These are phyloP conservation scores for Acacia pycnantha DNA, from an alignment of 331 rosid genomes.

Conservation along the genomic window DNA sequence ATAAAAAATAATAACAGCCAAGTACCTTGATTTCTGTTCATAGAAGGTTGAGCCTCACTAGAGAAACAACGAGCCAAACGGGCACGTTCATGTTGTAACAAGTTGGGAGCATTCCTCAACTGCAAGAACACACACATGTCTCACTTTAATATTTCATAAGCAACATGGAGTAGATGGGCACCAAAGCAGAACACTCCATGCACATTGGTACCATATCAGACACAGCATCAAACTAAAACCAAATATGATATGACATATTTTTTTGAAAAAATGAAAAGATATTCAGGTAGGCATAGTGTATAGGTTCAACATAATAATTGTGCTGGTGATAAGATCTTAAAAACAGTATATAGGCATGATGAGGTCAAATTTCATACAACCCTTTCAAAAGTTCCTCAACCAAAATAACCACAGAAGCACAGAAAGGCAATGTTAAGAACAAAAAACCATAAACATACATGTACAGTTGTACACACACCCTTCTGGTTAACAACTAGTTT, in stretches of 20 bases:
- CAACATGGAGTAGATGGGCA: neutral
- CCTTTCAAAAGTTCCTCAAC: neutral
- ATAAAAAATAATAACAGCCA: neutral
- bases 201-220: neutral
- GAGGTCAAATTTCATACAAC: neutral
- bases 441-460: neutral
- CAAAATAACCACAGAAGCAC: neutral
- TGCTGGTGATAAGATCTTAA: neutral
- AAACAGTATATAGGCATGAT: neutral
- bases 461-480: neutral
- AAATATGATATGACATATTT: neutral
- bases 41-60: constrained; percentile 57
- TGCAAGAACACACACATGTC: constrained; percentile 28
- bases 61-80: constrained; percentile 68
- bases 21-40: constrained; percentile 52
- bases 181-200: neutral
- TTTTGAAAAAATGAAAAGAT: neutral
- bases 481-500: neutral
- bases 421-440: neutral
- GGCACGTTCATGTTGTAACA: constrained; percentile 59
- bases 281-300: neutral
- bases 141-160: neutral
- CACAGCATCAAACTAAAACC: neutral
- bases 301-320: neutral
- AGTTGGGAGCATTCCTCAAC: constrained; percentile 66